phyloP scores from a whole-genome alignment of 495 filamentous ascomycete genomes.

The Copromyces sp. region DNA sequence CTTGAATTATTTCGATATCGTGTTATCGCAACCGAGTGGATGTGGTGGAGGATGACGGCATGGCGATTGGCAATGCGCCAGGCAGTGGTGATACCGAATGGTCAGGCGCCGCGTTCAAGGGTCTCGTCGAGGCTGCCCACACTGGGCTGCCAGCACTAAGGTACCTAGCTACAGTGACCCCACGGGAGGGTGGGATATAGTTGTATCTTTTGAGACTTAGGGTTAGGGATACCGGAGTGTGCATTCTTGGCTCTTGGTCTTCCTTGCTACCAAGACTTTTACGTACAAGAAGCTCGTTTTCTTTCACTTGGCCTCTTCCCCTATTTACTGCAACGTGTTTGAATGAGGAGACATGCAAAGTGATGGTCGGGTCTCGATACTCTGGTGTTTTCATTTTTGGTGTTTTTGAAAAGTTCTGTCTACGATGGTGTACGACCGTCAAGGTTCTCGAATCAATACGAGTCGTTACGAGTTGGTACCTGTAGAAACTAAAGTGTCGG shows the following conservation, averaged over 20 bases:
- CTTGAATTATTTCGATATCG: neutral
- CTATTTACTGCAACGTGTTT: neutral
- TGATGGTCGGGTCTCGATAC: neutral
- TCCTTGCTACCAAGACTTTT: neutral
- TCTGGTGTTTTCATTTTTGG: neutral
- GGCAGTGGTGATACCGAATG: neutral
- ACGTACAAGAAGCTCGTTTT: neutral
- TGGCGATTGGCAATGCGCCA: neutral
- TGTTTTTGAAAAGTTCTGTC: neutral
- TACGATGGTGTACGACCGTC: neutral
- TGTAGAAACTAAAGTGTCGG: neutral
- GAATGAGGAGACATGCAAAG: neutral
- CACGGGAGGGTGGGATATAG: neutral
- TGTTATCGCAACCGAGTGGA: neutral
- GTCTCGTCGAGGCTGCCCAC: neutral
- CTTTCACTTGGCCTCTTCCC: neutral
- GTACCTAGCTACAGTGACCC: neutral
- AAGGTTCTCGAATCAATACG: neutral
- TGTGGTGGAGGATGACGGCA: constrained; percentile 1
- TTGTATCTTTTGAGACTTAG: neutral
- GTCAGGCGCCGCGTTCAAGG: neutral
- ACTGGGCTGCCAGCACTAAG: neutral
- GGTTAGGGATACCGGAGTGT: neutral
- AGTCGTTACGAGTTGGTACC: neutral
- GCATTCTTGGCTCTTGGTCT: neutral